Base-by-base conservation (phyloP, 441 rosid species). In the Jatropha multifida region DNA sequence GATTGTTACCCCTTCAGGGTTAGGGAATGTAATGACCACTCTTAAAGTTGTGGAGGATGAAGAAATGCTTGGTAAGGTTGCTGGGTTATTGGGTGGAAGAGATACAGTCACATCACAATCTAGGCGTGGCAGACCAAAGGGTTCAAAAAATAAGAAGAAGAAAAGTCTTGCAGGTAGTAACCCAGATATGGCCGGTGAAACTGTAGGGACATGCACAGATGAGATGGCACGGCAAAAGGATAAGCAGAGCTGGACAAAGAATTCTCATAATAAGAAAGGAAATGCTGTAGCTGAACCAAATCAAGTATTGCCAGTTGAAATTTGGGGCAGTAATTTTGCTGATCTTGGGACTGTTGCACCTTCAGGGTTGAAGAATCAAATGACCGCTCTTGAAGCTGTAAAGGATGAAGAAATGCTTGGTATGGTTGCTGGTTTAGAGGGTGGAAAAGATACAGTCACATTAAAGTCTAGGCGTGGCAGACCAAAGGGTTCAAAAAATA, bases 401-500 rank as follows among this genome's bases (percentile, higher is more conserved):
- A 64, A 49, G 66, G 81, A 75, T 27, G 42, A 10, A 23, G 71
- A 46, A 38, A 56, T 63, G 71, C 56, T 61, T 55, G 59, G 18
- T 68, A 70, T 68, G 37, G 74, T 37, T 49, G 23, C 32, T 70
- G 56, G 23, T 42, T 63, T 56, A 59, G 37, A 67, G 38, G 58
- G 59, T 10, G 74, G 71, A 71, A 71, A 56, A 48, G 71, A 65
- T 52, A 38, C n/a, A 46, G 61, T n/a, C 4, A 38, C 6, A 20
- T 46, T 49, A 73, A 79, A 69, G 66, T 27, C 38, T 26, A 17
- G 74, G 69, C 78, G 74, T 65, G 82, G 82, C 54, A 76, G 80
- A 65, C 80, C 85, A 3, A 78, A 76, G 74, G 78, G 80, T 58
- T 82, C 76, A 7, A 78, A 54, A 68, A 72, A 41, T 26, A 78